Percentiles rank a stretch among this genome's conserved stretches.
These are phyloP conservation scores for Quaeritorhiza haematococci DNA, from an alignment of 371 early-diverging fungal genomes.

Conservation along the genomic window DNA sequence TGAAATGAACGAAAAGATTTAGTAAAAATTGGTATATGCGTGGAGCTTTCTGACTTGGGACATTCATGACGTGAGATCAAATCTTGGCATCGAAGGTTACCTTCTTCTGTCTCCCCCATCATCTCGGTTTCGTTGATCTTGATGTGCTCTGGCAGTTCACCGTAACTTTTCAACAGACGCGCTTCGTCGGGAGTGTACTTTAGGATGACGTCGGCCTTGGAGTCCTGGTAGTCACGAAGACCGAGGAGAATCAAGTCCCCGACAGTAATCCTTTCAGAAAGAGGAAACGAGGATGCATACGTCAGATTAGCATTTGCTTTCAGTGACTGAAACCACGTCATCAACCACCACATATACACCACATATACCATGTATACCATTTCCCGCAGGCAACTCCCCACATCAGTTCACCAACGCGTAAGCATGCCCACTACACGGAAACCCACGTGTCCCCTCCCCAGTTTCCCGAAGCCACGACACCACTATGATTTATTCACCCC, in stretches of 20 bases:
- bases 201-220: slow-evolving; percentile 94
- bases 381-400: not conserved
- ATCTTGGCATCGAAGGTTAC: slow-evolving; percentile 17
- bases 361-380: not conserved
- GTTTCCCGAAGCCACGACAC: not conserved
- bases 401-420: not conserved
- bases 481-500: not conserved
- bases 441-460: too few relatives aligned
- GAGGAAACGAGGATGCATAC: slow-evolving; percentile 2
- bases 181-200: slow-evolving; percentile 98
- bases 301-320: not conserved
- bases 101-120: slow-evolving; percentile 38
- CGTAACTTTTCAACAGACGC: slow-evolving; percentile 88
- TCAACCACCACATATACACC: too few relatives aligned
- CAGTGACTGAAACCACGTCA: not conserved
- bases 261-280: slow-evolving; percentile 73
- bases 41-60: not conserved
- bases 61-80: not conserved
- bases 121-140: slow-evolving; percentile 48
- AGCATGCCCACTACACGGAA: too few relatives aligned
- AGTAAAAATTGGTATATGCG: too few relatives aligned
- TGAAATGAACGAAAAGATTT: slow-evolving; percentile 37
- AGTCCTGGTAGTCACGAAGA: slow-evolving; percentile 94
- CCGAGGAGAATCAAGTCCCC: slow-evolving; percentile 95
- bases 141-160: slow-evolving; percentile 93